phyloP scores from a whole-genome alignment of 1,284 basidiomycete genomes.

The Wolfiporia cocos region DNA sequence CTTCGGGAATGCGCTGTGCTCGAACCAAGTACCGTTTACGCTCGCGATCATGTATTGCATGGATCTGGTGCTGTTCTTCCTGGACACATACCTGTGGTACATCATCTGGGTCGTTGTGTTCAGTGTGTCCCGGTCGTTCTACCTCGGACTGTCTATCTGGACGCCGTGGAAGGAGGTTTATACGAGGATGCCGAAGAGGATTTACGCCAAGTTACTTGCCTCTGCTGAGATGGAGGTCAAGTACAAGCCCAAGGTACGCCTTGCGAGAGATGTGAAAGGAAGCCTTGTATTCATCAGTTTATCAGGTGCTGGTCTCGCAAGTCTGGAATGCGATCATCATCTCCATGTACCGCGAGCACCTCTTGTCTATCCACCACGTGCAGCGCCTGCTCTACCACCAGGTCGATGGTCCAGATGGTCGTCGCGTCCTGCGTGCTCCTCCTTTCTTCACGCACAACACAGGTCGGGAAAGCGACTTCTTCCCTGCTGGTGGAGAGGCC shows the following conservation, averaged over 20 bases:
- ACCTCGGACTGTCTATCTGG: constrained; percentile 91
- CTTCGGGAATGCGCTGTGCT: constrained; percentile 76
- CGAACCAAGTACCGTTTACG: constrained; percentile 87
- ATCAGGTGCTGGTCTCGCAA: constrained; percentile 89
- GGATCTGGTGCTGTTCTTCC: constrained; percentile 93
- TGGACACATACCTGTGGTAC: constrained; percentile 97
- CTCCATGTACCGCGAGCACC: constrained; percentile 96
- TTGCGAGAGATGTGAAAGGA: background rate
- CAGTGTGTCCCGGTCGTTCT: constrained; percentile 85
- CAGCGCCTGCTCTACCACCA: constrained; percentile 94
- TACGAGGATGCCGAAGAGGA: constrained; percentile 91
- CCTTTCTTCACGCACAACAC: constrained; percentile 94
- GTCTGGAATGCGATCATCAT: constrained; percentile 98
- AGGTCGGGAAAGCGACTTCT: constrained; percentile 78
- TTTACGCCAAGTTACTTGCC: constrained; percentile 92
- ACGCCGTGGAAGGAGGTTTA: constrained; percentile 96
- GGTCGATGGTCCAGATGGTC: constrained; percentile 81
- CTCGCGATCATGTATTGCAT: constrained; percentile 95
- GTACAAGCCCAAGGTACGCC: constrained; percentile 88
- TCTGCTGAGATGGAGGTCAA: constrained; percentile 95
- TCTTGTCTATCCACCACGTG: constrained; percentile 92
- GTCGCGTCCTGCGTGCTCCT: constrained; percentile 86
- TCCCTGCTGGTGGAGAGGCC: constrained; percentile 91
- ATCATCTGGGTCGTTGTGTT: constrained; percentile 96
- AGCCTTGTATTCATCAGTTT: background rate